Evolutionary conservation across 2,329 filamentous ascomycete species (phyloP).

Genomic region (Epichloe hybrida): DNA sequence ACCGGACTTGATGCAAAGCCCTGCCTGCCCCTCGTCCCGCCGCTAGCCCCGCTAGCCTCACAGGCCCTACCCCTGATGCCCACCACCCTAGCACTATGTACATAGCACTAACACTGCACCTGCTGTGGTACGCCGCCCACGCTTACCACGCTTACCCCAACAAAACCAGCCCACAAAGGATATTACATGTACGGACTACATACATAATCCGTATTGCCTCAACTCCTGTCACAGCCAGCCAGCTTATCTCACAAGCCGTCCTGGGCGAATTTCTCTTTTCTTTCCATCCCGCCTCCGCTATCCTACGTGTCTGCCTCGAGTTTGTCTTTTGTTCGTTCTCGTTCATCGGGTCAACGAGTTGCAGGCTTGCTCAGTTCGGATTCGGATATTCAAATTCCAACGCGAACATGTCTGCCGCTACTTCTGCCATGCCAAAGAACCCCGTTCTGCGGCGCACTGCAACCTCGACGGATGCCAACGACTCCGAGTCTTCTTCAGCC

Average conservation of each 20-base stretch:
- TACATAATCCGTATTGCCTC: neutral
- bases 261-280: neutral
- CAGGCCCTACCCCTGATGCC: neutral
- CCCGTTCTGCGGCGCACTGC: slow-evolving; percentile 34
- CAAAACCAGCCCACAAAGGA: no score
- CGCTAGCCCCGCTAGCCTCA: neutral
- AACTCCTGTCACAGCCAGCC: neutral
- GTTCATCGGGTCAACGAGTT: neutral
- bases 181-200: neutral
- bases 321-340: neutral
- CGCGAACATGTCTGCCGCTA: slow-evolving; percentile 32
- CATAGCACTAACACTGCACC: no score
- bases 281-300: neutral
- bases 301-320: neutral
- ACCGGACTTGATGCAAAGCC: no score
- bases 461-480: slow-evolving; percentile 32
- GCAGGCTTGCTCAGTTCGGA: neutral
- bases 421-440: slow-evolving; percentile 28
- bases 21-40: neutral
- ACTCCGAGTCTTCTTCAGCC: slow-evolving; percentile 44
- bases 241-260: neutral
- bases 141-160: no score
- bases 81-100: neutral
- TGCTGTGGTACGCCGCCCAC: no score
- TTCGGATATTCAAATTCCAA: neutral